phyloP scores from a whole-genome alignment of 148 eudicot genomes.

The Chenopodium quinoa region DNA sequence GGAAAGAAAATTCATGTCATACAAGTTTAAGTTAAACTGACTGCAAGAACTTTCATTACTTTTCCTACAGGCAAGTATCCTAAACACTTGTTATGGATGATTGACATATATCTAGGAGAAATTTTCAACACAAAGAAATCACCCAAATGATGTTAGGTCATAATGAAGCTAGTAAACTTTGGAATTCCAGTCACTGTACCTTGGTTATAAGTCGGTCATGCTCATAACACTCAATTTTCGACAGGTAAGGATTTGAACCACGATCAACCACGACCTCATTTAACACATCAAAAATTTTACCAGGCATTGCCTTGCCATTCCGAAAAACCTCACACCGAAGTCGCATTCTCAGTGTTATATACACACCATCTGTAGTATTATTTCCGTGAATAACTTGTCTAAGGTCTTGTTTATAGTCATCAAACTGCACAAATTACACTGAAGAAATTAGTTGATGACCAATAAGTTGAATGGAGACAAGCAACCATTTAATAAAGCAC shows the following conservation, averaged over 20 bases:
- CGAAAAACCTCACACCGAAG: conserved; percentile 89
- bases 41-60: background rate
- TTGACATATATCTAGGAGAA: background rate
- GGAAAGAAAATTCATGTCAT: background rate
- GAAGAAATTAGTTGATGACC: background rate
- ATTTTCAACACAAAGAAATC: background rate
- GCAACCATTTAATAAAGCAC: background rate
- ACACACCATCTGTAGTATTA: conserved; percentile 89
- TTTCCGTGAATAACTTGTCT: conserved; percentile 86
- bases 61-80: background rate
- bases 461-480: conserved; percentile 1
- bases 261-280: conserved; percentile 98
- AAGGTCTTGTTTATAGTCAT: conserved; percentile 70
- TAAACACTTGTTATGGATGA: background rate
- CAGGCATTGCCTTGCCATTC: conserved; percentile 84
- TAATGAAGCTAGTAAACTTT: background rate
- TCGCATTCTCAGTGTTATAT: conserved; percentile 96
- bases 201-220: conserved; percentile 94
- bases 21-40: background rate
- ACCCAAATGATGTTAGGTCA: conserved; percentile 2
- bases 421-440: conserved; percentile 57
- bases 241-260: conserved; percentile 95
- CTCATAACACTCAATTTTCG: conserved; percentile 95
- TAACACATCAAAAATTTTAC: conserved; percentile 92
- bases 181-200: conserved; percentile 36